A percentile compares a stretch with the other conserved stretches of the same genome.
phyloP scores from a whole-genome alignment of 2,329 filamentous ascomycete genomes.

The Colletotrichum plurivorum region DNA sequence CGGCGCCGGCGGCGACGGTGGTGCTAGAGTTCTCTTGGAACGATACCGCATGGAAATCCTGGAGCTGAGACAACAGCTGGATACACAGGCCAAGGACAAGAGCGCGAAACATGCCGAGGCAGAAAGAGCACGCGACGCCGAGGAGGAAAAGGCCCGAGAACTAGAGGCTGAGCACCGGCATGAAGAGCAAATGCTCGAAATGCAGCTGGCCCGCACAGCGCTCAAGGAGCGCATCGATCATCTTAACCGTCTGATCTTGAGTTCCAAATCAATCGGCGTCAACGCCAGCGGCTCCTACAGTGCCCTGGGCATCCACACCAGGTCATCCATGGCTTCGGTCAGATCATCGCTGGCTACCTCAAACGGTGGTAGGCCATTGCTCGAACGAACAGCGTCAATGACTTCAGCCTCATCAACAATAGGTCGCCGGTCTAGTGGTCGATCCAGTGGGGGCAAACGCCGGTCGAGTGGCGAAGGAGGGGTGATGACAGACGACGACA shows the following conservation, averaged over 20 bases:
- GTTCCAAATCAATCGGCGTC: slow-evolving; percentile 95
- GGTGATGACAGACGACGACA: slow-evolving; percentile 75
- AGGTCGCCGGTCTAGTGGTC: slow-evolving; percentile 65
- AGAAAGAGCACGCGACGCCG: slow-evolving; percentile 73
- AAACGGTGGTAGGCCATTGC: slow-evolving; percentile 60
- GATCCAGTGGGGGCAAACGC: slow-evolving; percentile 61
- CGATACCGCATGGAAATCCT: slow-evolving; percentile 94
- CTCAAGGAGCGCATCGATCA: slow-evolving; percentile 98
- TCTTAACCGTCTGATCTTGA: slow-evolving; percentile 93
- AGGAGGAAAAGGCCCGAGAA: slow-evolving; percentile 81
- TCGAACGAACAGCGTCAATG: slow-evolving; percentile 77
- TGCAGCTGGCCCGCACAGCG: slow-evolving; percentile 95
- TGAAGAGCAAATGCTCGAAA: slow-evolving; percentile 98
- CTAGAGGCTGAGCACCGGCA: slow-evolving; percentile 88
- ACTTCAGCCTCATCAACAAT: slow-evolving; percentile 74
- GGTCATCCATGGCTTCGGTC: slow-evolving; percentile 67
- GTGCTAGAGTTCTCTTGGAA: slow-evolving; percentile 88
- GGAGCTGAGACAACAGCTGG: slow-evolving; percentile 84
- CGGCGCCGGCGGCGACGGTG: slow-evolving; percentile 84
- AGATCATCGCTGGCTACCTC: slow-evolving; percentile 81
- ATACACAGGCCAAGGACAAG: slow-evolving; percentile 82
- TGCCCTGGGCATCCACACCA: slow-evolving; percentile 68
- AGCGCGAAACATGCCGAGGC: slow-evolving; percentile 74
- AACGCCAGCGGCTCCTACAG: slow-evolving; percentile 83
- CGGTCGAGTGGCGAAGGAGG: slow-evolving; percentile 58